Evolutionary conservation across 2,329 filamentous ascomycete genomes (phyloP).

Genomic region (Sporothrix globosa): DNA sequence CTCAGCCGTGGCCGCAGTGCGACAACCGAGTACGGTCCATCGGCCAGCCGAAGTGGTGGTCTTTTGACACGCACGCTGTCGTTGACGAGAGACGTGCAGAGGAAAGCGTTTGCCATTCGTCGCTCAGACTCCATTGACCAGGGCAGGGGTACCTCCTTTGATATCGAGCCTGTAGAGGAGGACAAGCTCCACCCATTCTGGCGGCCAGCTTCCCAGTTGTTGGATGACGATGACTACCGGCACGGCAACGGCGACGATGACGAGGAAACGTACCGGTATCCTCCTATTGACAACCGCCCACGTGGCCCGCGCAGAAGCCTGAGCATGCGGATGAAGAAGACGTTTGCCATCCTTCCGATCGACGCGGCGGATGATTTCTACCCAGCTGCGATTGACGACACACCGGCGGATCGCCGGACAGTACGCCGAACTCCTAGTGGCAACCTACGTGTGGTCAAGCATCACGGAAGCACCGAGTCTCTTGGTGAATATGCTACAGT

Average conservation of each 20-base stretch:
- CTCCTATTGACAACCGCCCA: constrained; percentile 55
- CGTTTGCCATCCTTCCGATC: constrained; percentile 64
- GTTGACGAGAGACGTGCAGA: constrained; percentile 45
- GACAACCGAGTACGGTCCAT: constrained; percentile 47
- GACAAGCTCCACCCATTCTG: constrained; percentile 64
- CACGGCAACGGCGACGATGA: constrained; percentile 40
- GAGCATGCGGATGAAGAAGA: constrained; percentile 59
- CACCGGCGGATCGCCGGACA: constrained; percentile 56
- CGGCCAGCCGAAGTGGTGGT: constrained; percentile 47
- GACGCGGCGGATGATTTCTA: constrained; percentile 47
- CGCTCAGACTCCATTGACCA: constrained; percentile 35
- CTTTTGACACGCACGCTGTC: constrained; percentile 59
- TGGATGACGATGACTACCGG: constrained; percentile 35
- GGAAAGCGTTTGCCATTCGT: neutral
- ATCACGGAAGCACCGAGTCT: constrained; percentile 54
- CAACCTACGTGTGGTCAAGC: constrained; percentile 61
- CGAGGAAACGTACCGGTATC: constrained; percentile 51
- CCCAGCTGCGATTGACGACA: constrained; percentile 39
- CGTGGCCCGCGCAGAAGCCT: constrained; percentile 52
- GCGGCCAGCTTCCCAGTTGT: constrained; percentile 55
- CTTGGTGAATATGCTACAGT: constrained; percentile 40
- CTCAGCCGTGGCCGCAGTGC: constrained; percentile 46
- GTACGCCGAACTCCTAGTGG: constrained; percentile 63
- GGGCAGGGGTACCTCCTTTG: constrained; percentile 42
- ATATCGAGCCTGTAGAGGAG: constrained; percentile 55